Evolutionary conservation across 257 asterid species (phyloP).

Genomic region (Knoxia roxburghii): DNA sequence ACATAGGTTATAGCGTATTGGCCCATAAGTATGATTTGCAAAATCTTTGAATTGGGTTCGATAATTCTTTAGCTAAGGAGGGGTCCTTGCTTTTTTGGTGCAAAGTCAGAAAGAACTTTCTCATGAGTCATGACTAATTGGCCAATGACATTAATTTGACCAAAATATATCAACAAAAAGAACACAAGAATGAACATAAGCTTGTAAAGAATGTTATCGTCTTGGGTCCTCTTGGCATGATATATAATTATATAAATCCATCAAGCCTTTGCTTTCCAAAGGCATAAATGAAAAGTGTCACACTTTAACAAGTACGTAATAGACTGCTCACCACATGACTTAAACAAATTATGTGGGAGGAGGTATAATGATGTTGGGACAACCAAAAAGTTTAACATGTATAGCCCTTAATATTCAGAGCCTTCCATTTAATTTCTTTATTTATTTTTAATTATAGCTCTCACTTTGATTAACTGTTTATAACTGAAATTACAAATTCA

Average conservation of each 20-base stretch:
- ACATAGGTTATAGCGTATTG: conserved; percentile 4
- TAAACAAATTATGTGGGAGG: conserved; percentile 10
- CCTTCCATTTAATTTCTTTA: neutral
- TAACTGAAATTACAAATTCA: no score
- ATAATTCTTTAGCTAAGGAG: conserved; percentile 12
- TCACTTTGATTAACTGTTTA: no score
- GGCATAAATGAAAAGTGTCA: conserved; percentile 6
- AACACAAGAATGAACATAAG: neutral
- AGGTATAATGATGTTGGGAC: conserved; percentile 11
- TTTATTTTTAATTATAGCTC: no score
- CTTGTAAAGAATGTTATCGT: conserved; percentile 41
- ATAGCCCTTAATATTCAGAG: neutral
- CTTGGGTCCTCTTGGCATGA: conserved; percentile 21
- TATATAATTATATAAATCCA: no score
- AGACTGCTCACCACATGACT: conserved; percentile 7
- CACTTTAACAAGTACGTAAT: conserved; percentile 17
- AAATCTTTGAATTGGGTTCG: conserved; percentile 32
- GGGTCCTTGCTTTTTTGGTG: conserved; percentile 20
- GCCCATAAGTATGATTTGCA: conserved; percentile 39
- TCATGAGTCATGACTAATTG: neutral
- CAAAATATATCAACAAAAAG: neutral
- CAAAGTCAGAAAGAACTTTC: conserved; percentile 9
- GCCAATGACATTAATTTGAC: conserved; percentile 2
- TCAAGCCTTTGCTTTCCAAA: conserved; percentile 17
- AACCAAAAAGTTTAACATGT: neutral